A percentile compares a stretch with the other conserved stretches of the same genome.
These are phyloP conservation scores for Phytophthora nicotianae DNA, from an alignment of 352 stramenopile genomes.

Conservation along the genomic window DNA sequence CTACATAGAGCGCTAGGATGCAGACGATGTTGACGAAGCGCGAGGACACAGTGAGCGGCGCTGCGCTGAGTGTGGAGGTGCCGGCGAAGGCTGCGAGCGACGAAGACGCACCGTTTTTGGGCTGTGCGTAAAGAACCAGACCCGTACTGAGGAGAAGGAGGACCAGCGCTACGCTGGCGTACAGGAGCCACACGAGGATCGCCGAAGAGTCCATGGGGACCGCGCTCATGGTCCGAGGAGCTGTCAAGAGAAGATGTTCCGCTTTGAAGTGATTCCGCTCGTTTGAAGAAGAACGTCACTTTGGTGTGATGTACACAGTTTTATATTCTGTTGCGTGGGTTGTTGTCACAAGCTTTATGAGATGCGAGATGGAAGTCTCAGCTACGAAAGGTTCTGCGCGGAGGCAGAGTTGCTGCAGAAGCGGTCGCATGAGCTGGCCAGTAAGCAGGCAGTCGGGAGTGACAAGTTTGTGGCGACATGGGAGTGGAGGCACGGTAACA, in stretches of 20 bases:
- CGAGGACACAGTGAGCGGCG: constrained; percentile 66
- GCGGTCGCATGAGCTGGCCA: constrained; percentile 39
- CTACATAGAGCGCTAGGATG: constrained; percentile 69
- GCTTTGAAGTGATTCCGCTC: constrained; percentile 26
- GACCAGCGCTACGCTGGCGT: constrained; percentile 60
- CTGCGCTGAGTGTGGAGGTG: constrained; percentile 60
- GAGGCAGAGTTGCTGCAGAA: constrained; percentile 53
- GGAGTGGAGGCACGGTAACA: constrained; percentile 64
- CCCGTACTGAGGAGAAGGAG: constrained; percentile 59
- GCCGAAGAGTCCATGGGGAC: constrained; percentile 40
- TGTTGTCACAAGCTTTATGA: too few relatives aligned
- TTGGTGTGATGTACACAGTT: constrained; percentile 14
- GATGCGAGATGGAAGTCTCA: constrained; percentile 44
- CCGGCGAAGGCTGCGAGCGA: constrained; percentile 59
- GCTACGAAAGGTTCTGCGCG: constrained; percentile 51
- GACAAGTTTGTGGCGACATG: constrained; percentile 36
- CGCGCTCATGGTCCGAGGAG: background rate
- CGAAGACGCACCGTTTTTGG: constrained; percentile 52
- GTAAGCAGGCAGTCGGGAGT: constrained; percentile 1
- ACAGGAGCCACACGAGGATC: constrained; percentile 65
- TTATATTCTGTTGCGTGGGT: constrained; percentile 21
- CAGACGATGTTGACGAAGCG: constrained; percentile 75
- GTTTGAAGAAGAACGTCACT: constrained; percentile 17
- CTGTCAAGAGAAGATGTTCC: constrained; percentile 3
- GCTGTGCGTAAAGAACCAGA: constrained; percentile 73